These are phyloP conservation scores for Dactylellina parvicollis DNA, from an alignment of 2,329 filamentous ascomycete species.

Conservation along the genomic window DNA sequence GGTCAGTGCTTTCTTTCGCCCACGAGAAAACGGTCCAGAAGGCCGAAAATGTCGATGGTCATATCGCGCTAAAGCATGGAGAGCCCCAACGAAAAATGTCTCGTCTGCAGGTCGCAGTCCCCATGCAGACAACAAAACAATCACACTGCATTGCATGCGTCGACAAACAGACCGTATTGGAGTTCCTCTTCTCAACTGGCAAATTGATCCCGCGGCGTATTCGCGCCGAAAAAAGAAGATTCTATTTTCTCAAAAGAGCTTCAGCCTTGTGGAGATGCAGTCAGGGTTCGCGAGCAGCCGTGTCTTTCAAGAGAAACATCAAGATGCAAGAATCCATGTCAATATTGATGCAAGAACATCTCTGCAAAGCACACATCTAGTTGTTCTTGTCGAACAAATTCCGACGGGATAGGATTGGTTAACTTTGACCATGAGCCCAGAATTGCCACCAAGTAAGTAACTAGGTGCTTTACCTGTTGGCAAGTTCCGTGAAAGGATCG, in stretches of 20 bases:
- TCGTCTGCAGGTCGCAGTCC: constrained; percentile 38
- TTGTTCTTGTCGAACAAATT: constrained; percentile 24
- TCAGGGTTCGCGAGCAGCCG: constrained; percentile 14
- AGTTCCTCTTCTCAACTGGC: constrained; percentile 27
- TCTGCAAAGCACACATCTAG: constrained; percentile 16
- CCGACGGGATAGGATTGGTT: constrained; percentile 40
- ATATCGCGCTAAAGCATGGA: constrained; percentile 4
- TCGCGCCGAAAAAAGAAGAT: constrained; percentile 1
- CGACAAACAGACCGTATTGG: constrained; percentile 17
- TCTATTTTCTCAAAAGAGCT: constrained; percentile 26
- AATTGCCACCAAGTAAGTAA: constrained; percentile 32
- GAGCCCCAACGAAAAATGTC: constrained; percentile 34
- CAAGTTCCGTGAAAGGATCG: constrained; percentile 38
- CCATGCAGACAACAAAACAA: constrained; percentile 44
- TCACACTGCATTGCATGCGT: constrained; percentile 51
- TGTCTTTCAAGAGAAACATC: neutral
- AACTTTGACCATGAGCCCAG: neutral
- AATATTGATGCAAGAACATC: constrained; percentile 33
- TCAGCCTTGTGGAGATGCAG: constrained; percentile 55
- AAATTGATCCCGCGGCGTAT: constrained; percentile 13
- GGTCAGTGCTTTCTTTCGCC: constrained; percentile 36
- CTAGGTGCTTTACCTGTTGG: constrained; percentile 34
- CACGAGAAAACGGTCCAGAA: constrained; percentile 27
- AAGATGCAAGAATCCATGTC: constrained; percentile 30
- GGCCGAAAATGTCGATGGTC: constrained; percentile 9